A percentile compares a stretch with the other conserved stretches of the same genome.
These are phyloP conservation scores for Daedaleopsis sinensis DNA, from an alignment of 768 basidiomycete species.

Conservation along the genomic window DNA sequence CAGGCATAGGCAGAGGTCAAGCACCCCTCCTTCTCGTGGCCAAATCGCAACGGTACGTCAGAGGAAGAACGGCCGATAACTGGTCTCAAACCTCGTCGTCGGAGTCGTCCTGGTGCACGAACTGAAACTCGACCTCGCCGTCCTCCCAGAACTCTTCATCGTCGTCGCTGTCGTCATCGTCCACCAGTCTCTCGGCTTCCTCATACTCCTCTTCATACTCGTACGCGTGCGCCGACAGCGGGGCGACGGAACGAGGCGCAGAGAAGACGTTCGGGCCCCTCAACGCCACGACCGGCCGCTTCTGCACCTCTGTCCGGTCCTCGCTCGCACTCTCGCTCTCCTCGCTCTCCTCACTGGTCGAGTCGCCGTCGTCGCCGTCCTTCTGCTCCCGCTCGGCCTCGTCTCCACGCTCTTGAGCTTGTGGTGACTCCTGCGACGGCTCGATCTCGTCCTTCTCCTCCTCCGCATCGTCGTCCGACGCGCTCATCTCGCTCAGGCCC, in stretches of 20 bases:
- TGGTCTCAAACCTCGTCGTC: background rate
- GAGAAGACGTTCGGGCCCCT: background rate
- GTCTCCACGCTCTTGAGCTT: background rate
- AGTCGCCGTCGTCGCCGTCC: background rate
- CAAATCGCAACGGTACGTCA: no score
- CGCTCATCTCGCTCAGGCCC: constrained; percentile 28
- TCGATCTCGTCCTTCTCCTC: constrained; percentile 11
- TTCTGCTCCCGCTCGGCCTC: constrained; percentile 2
- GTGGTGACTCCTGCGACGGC: background rate
- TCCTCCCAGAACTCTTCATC: background rate
- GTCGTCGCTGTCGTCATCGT: background rate
- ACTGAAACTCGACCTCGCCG: background rate
- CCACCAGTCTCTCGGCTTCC: background rate
- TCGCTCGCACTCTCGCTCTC: background rate
- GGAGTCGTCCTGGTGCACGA: background rate
- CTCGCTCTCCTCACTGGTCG: background rate
- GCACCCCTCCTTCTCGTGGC: no score
- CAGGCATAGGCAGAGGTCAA: no score
- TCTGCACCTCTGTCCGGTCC: background rate
- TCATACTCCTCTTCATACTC: background rate
- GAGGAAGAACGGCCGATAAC: no score
- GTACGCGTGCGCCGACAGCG: background rate
- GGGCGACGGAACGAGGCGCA: background rate
- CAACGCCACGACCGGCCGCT: background rate
- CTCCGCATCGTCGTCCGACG: constrained; percentile 27